A percentile compares a stretch with the other conserved stretches of the same genome.
phyloP scores from a whole-genome alignment of 768 basidiomycete genomes.

The Mycena belliarum region DNA sequence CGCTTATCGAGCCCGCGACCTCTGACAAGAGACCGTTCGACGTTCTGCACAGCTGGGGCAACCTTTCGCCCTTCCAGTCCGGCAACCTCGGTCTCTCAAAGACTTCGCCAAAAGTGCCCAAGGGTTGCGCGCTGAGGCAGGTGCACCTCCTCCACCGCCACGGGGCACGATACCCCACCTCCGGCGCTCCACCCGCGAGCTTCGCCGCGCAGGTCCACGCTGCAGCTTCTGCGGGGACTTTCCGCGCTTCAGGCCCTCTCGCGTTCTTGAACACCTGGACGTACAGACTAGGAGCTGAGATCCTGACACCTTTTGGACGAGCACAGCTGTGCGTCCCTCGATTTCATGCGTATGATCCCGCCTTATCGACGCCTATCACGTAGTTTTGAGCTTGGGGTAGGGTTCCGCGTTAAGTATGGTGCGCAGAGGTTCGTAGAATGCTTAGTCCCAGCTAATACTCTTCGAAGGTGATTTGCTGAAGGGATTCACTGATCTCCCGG shows the following conservation, averaged over 20 bases:
- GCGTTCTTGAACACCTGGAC: constrained; percentile 74
- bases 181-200: constrained; percentile 28
- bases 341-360: neutral
- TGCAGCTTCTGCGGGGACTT: constrained; percentile 39
- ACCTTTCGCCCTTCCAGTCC: constrained; percentile 53
- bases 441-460: neutral
- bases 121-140: constrained; percentile 46
- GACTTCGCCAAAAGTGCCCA: constrained; percentile 46
- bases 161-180: constrained; percentile 63
- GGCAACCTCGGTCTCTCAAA: constrained; percentile 49
- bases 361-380: neutral
- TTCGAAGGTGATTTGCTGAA: constrained; percentile 39
- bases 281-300: constrained; percentile 77
- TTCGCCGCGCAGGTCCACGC: constrained; percentile 45
- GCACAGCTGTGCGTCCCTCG: constrained; percentile 55
- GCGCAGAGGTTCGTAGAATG: neutral
- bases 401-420: constrained; percentile 60
- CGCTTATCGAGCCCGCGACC: constrained; percentile 41
- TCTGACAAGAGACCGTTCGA: constrained; percentile 43
- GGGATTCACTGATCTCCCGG: constrained; percentile 50
- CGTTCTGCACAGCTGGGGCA: constrained; percentile 48
- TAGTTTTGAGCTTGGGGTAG: constrained; percentile 51
- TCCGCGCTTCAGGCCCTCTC: constrained; percentile 56
- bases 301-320: constrained; percentile 75
- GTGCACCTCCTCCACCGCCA: constrained; percentile 70